Evolutionary conservation across 331 rosid species (phyloP), one percentile per base, ranked within the genome.

Genomic region (Saraca asoca): DNA sequence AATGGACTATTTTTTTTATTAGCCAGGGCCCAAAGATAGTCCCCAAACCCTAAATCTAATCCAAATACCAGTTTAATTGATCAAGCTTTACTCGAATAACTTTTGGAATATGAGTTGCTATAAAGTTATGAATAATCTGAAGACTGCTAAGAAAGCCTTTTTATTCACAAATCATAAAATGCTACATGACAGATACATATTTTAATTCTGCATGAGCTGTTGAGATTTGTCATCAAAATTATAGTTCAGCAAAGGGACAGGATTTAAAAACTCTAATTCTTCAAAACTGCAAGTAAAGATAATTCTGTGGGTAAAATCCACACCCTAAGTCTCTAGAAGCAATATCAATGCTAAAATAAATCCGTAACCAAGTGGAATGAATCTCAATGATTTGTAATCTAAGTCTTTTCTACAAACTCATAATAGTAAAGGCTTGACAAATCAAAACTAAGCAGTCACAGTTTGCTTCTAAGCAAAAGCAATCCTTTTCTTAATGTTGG

Each of bases 401-500:
- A 62, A 55, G 50, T 34, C 16, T 15, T 24, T 57, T 6, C 31
- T 15, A 37, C 45, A 18, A 44, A 51, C 59, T 72, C 67, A 57
- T 41, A 66, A 55, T 9, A 61, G 41, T 41, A 63, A 53, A 50
- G 55, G 55, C 41, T 74, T 66, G 33, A 4, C 31, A 51, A 29
- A 13, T 10, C 17, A 16, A n/a, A 18, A 51, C 58, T 75, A 81
- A 1, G 82, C 80, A n/a, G 74, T 48, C 41, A 67, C 76, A 11
- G 72, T 6, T 63, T 78, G 80, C 75, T 81, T 81, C 62, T 78
- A n/a, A n/a, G n/a, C n/a, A n/a, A n/a, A n/a, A n/a, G n/a, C n/a
- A n/a, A n/a, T n/a, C n/a, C n/a, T n/a, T 75, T 84, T 84, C 33
- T 84, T 86, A 33, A 81, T 84, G 82, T 86, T 84, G 62, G 82